Evolutionary conservation across 129 eudicot genomes (phyloP), one percentile per base, ranked within the genome.

Genomic region (Solidago caesia): DNA sequence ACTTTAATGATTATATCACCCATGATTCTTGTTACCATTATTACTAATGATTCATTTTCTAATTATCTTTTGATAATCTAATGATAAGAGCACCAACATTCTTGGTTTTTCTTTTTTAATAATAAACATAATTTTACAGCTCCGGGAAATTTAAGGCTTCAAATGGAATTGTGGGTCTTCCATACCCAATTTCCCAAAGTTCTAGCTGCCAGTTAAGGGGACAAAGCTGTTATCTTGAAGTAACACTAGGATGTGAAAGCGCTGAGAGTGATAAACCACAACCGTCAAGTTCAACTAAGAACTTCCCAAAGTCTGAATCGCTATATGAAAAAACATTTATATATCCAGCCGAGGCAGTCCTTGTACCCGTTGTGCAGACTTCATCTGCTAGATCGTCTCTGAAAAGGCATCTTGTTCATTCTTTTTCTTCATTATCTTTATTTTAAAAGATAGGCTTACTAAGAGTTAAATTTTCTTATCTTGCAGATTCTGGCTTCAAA

Each of bases 401-500:
- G 55, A 91, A 88, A 78, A 88, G 97, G 99, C 84, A 78, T 75
- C 53, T 8, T 16, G n/a, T 11, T 13, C 76, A n/a, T 47, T 44
- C 64, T 59, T 51, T 59, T 70, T 77, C 8, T 12, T 56, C 33
- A 16, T 42, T 46, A 55, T 63, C 21, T 43, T 2, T 59, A 16
- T 47, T 25, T 51, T 16, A 66, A 26, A 26, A 11, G 21, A 39
- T 29, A 79, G 0, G 53, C 43, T 45, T 43, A 53, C 41, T 12
- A 64, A 71, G 33, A 41, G 56, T 64, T 27, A 13, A 53, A 7
- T 53, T 25, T 25, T 81, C 14, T 75, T 13, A 45, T 79, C 57
- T 75, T 79, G 65, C 87, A 94, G 99, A 79, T 94, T 91, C 74
- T 94, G 99, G 99, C 89, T 94, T 46, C 97, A 91, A 76, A 94